A percentile compares a stretch with the other conserved stretches of the same genome.
Evolutionary conservation across 2,329 filamentous ascomycete species (phyloP).

Genomic region (Aspergillus sclerotialis): DNA sequence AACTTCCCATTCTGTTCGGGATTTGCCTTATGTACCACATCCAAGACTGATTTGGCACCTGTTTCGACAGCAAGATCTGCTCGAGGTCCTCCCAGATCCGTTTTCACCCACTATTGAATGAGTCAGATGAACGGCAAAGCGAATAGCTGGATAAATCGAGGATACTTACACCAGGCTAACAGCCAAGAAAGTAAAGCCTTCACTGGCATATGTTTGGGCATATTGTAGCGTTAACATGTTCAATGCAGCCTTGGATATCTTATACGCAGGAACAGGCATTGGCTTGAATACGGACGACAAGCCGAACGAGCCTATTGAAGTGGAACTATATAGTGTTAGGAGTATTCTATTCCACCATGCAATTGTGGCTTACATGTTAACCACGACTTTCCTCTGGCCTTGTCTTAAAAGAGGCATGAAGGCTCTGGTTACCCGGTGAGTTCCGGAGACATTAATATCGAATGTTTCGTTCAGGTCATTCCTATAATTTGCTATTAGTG

Average conservation of each 20-base stretch:
- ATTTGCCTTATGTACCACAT: slow-evolving; percentile 39
- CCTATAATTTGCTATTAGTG: slow-evolving; percentile 12
- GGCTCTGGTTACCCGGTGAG: slow-evolving; percentile 33
- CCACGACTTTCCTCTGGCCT: slow-evolving; percentile 36
- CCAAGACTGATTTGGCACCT: slow-evolving; percentile 31
- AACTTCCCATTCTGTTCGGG: slow-evolving; percentile 45
- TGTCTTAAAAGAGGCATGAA: slow-evolving; percentile 35
- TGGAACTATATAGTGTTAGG: slow-evolving; percentile 23
- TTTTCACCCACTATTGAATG: slow-evolving; percentile 37
- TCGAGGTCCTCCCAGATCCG: slow-evolving; percentile 33
- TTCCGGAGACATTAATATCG: slow-evolving; percentile 35
- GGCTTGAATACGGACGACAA: slow-evolving; percentile 13
- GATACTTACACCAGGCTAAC: slow-evolving; percentile 40
- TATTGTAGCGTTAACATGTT: slow-evolving; percentile 40
- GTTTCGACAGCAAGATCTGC: slow-evolving; percentile 38
- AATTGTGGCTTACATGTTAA: slow-evolving; percentile 34
- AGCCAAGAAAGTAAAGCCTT: slow-evolving; percentile 37
- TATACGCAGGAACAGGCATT: slow-evolving; percentile 30
- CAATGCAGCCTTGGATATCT: slow-evolving; percentile 43
- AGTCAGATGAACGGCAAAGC: no score
- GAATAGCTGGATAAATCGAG: not conserved
- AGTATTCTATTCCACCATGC: not conserved
- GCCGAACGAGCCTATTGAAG: slow-evolving; percentile 38
- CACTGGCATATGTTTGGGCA: slow-evolving; percentile 18
- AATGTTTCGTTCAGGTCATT: slow-evolving; percentile 34